Base-by-base conservation (phyloP, 2,329 filamentous ascomycete genomes). In the Alternaria arborescens region DNA sequence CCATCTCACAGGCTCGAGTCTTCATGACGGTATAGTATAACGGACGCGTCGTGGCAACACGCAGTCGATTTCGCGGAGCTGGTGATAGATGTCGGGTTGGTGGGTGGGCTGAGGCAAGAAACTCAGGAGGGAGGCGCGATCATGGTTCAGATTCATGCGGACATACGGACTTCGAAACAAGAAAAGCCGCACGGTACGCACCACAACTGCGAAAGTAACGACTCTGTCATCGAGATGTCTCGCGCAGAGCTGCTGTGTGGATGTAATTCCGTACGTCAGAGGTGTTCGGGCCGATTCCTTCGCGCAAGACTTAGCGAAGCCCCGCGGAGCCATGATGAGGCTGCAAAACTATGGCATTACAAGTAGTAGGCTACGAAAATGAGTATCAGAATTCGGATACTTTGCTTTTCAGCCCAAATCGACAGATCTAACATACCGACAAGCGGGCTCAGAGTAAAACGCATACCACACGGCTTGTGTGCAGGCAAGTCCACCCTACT, bases 251-350 rank as follows among this genome's bases (percentile, higher is more conserved):
- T 50, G 16, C 38, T 10, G 30, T 18, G 51, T 22, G 14, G 38
- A 51, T 44, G 11, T 34, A 8, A 26, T n/a, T 20, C 3, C 14
- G 24, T 6, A 56, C 57, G 57, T 60, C 57, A 56, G 22, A 36
- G 20, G 4, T 38, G 40, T 12, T 60, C 57, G 57, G 57, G 24
- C 57, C 57, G 57, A 56, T 51, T 56, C 12, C 5, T 56, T 56
- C 30, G 52, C 36, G 3, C 36, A 36, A 3, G 8, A 43, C 3
- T n/a, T 50, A 44, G 40, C 57, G 57, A 60, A 10, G 34, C 51
- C 32, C 24, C 47, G 46, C 53, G 46, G 41, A 52, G 32, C 24
- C 18, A 14, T 42, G 6, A 36, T 22, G 12, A 20, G 30, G 36
- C 36, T 34, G 34, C 43, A 30, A 10, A n/a, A 44, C 14, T 1